Conservation (phyloP, 164 flowering plant species). For the Hamamelis virginiana region DNA sequence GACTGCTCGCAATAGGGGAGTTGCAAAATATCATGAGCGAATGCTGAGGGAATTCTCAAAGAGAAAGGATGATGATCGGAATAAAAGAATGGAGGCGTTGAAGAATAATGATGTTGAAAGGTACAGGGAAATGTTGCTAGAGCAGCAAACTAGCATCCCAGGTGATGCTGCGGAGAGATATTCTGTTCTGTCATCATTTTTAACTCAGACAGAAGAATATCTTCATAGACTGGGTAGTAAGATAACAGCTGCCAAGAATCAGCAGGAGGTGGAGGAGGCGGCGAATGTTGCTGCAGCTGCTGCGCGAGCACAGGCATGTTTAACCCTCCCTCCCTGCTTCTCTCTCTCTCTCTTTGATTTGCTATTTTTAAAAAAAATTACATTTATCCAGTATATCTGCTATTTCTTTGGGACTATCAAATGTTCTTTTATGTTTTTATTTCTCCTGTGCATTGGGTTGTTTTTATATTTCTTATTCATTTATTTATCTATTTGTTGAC, state of each 20-base stretch:
- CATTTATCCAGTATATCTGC: background rate
- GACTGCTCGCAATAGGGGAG: conserved; percentile 93
- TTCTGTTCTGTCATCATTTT: conserved; percentile 87
- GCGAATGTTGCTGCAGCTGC: conserved; percentile 83
- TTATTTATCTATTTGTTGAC: conserved; percentile 11
- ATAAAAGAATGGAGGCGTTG: conserved; percentile 96
- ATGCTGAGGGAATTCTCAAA: conserved; percentile 96
- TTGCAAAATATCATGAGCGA: conserved; percentile 96
- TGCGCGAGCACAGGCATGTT: conserved; percentile 85
- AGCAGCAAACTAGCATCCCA: conserved; percentile 91
- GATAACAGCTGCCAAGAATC: conserved; percentile 90
- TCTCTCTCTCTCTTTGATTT: background rate
- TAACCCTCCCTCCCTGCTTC: conserved; percentile 2
- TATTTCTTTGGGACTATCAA: background rate
- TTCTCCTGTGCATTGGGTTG: background rate
- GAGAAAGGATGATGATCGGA: conserved; percentile 88
- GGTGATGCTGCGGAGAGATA: conserved; percentile 98
- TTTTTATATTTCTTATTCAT: conserved; percentile 4
- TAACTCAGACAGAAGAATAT: conserved; percentile 95
- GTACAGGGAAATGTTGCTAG: conserved; percentile 91
- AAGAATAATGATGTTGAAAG: conserved; percentile 99
- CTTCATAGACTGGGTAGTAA: conserved; percentile 89
- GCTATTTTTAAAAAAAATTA: background rate
- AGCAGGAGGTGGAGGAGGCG: conserved; percentile 95
- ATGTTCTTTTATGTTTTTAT: background rate